These are phyloP conservation scores for Tripterygium wilfordii DNA, from an alignment of 177 flowering plant species.

Conservation along the genomic window DNA sequence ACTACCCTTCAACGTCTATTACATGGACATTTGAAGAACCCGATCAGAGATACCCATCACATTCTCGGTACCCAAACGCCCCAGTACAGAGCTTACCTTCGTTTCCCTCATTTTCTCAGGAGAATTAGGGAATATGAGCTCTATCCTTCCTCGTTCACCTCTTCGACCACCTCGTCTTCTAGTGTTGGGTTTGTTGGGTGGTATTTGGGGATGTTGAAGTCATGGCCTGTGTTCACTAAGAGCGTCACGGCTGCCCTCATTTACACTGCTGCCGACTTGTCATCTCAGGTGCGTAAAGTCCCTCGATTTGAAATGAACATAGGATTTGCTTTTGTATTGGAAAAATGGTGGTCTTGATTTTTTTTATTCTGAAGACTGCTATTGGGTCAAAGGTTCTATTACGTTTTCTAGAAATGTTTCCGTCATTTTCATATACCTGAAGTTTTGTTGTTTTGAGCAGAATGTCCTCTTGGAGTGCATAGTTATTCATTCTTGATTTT, in stretches of 20 bases:
- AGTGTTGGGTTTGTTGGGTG: constrained; percentile 31
- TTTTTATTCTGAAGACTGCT: not conserved
- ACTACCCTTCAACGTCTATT: constrained; percentile 6
- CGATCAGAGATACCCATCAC: constrained; percentile 2
- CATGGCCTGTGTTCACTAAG: constrained; percentile 42
- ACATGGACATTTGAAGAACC: not conserved
- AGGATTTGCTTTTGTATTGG: not conserved
- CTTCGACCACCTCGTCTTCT: not conserved
- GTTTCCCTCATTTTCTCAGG: constrained; percentile 12
- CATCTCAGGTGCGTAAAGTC: constrained; percentile 37
- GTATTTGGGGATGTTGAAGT: constrained; percentile 46
- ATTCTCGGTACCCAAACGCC: not conserved
- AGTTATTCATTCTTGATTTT: too few relatives aligned
- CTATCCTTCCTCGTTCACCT: constrained; percentile 6
- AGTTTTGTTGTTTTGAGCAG: too few relatives aligned
- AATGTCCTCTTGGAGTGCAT: too few relatives aligned
- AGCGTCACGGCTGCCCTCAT: constrained; percentile 37
- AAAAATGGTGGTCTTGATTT: not conserved
- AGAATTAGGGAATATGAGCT: constrained; percentile 11
- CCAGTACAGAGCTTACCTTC: constrained; percentile 5
- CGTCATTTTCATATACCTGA: too few relatives aligned
- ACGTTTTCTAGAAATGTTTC: too few relatives aligned
- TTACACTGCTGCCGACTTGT: constrained; percentile 45
- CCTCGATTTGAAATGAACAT: not conserved
- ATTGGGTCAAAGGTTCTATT: too few relatives aligned